Percentiles rank a stretch among this genome's conserved stretches.
These are phyloP conservation scores for Aspergillus uvarum DNA, from an alignment of 2,329 filamentous ascomycete species.

Conservation along the genomic window DNA sequence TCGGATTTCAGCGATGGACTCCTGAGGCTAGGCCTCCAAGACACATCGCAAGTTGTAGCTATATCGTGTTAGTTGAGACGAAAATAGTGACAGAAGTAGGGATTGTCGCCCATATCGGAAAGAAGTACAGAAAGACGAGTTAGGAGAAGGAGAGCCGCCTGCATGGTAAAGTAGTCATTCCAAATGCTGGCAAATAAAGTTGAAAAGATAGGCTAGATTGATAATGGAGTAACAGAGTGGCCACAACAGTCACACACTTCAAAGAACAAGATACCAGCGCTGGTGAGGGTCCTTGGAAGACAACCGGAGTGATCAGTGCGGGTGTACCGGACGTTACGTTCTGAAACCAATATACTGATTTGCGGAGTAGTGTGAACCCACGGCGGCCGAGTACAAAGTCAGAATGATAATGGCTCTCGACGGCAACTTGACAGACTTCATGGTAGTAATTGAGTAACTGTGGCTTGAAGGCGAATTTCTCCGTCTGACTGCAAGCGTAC, in stretches of 20 bases:
- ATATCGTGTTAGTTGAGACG: too few relatives aligned
- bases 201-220: neutral
- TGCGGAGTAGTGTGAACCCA: too few relatives aligned
- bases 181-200: neutral
- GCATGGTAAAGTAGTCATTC: neutral
- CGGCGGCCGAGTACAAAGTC: neutral
- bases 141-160: neutral
- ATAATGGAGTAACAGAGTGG: neutral
- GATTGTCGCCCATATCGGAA: too few relatives aligned
- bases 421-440: neutral
- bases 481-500: neutral
- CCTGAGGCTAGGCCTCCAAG: too few relatives aligned
- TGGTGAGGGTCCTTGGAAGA: too few relatives aligned
- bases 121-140: too few relatives aligned
- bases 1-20: neutral
- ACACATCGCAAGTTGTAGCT: too few relatives aligned
- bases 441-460: conserved; percentile 7
- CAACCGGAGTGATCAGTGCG: too few relatives aligned
- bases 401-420: neutral
- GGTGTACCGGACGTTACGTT: too few relatives aligned
- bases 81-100: too few relatives aligned
- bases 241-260: neutral
- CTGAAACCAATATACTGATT: too few relatives aligned
- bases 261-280: neutral
- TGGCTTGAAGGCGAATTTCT: neutral